Base-by-base conservation (phyloP, 306 rosid genomes). In the Lathyrus tuberosus region DNA sequence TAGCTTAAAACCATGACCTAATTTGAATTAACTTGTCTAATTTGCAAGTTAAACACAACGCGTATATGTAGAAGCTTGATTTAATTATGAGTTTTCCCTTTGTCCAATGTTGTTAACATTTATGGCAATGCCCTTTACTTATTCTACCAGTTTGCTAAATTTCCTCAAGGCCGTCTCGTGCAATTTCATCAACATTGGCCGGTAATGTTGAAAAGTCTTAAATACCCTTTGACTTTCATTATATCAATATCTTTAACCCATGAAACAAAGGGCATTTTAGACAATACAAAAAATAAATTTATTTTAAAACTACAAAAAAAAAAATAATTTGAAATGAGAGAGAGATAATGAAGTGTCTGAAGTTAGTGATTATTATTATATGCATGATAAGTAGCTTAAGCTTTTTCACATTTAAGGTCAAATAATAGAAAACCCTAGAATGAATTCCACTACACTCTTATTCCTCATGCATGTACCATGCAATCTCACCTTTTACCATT, bases 111-210 rank as follows among this genome's bases (percentile, higher is more conserved):
- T 46, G 35, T 15, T 65, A 57, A 40, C 75, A 78, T 78, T 74
- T 48, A 62, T 66, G 61, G 59, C 68, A 69, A 61, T 18, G 42
- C 72, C 82, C 96, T 87, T 92, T 92, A 94, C 96, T 92, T 89
- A 65, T 35, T 85, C 89, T 73, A 43, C 33, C 79, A 71, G 82
- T 78, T 65, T 77, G 91, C 86, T 82, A 81, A 10, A 82, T 73
- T 77, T 80, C 77, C 65, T 80, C 86, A 80, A 74, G 48, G 86
- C 70, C 83, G 77, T 79, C 82, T 76, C 62, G 44, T 66, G 63
- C 30, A 18, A 74, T 66, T 70, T 69, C 53, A 16, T 22, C 41
- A 60, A 17, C 33, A 38, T 37, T 62, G 43, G 67, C 16, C 17
- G 48, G 48, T 62, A 37, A 28, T 16, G 5, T 7, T 51, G 18